Conservation (phyloP, 345 rosid genomes). For the Syzygium jambos region DNA sequence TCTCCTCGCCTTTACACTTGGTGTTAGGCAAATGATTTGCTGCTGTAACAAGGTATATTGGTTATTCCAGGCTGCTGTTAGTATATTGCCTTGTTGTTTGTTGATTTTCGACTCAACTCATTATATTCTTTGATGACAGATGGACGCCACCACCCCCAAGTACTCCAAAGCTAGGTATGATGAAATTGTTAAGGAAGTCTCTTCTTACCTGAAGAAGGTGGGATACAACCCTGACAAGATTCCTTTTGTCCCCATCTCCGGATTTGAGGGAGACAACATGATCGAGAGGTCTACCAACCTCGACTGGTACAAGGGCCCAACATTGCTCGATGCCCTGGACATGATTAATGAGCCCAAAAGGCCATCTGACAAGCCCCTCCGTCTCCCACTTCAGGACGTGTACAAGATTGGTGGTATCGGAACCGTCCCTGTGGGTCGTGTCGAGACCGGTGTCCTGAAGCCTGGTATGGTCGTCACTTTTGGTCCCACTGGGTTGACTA, state of each 20-base stretch:
- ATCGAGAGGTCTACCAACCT: constrained; percentile 72
- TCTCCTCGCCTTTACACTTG: constrained; percentile 85
- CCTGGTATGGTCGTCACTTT: constrained; percentile 79
- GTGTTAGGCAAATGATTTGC: constrained; percentile 87
- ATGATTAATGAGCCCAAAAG: constrained; percentile 65
- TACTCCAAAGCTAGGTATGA: constrained; percentile 73
- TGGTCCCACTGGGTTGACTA: constrained; percentile 64
- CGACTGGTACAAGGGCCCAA: constrained; percentile 84
- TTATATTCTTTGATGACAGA: constrained; percentile 15
- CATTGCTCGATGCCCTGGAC: constrained; percentile 72
- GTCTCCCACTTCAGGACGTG: constrained; percentile 83
- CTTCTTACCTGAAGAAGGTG: constrained; percentile 73
- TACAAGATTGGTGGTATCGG: constrained; percentile 91
- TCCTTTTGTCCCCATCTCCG: constrained; percentile 74
- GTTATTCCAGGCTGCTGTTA: background rate
- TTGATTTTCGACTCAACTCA: background rate
- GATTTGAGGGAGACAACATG: constrained; percentile 90
- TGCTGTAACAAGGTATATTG: constrained; percentile 63
- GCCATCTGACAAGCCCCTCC: constrained; percentile 87
- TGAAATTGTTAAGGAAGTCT: constrained; percentile 68
- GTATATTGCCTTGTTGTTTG: background rate
- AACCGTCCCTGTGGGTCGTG: constrained; percentile 78
- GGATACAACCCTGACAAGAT: constrained; percentile 74
- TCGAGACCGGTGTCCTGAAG: constrained; percentile 65
- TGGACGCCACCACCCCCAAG: constrained; percentile 86